These are phyloP conservation scores for Arthrobotrys pseudoclavata DNA, from an alignment of 2,329 filamentous ascomycete species.

Conservation along the genomic window DNA sequence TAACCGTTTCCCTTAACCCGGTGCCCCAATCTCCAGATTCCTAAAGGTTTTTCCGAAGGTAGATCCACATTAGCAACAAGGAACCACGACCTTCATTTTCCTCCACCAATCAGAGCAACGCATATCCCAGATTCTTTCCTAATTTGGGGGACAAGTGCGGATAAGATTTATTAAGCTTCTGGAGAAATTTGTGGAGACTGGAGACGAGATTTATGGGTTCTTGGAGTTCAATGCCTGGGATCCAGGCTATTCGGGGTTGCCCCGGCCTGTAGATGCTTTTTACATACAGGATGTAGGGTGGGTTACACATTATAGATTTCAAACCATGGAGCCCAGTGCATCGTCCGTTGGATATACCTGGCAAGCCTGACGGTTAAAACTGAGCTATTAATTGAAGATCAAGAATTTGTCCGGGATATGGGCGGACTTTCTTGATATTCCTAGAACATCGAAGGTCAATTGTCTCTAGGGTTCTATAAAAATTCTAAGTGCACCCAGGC, in stretches of 20 bases:
- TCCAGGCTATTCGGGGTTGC: background rate
- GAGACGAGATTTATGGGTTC: constrained; percentile 39
- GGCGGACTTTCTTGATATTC: constrained; percentile 33
- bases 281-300: background rate
- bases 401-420: constrained; percentile 47
- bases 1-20: constrained; percentile 49
- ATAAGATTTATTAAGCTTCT: constrained; percentile 32
- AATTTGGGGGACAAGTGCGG: background rate
- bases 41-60: constrained; percentile 45
- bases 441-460: background rate
- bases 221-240: background rate
- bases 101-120: constrained; percentile 50
- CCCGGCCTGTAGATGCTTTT: background rate
- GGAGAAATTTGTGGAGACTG: constrained; percentile 21
- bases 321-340: background rate
- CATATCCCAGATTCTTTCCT: constrained; percentile 34
- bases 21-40: constrained; percentile 15
- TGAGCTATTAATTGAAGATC: background rate
- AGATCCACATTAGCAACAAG: constrained; percentile 16
- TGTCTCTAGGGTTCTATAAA: background rate
- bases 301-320: background rate
- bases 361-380: constrained; percentile 5
- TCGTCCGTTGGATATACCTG: background rate
- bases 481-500: background rate
- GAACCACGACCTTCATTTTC: constrained; percentile 10